Base-by-base conservation (phyloP, 176 grass and related monocot genomes). In the Triticum monococcum region DNA sequence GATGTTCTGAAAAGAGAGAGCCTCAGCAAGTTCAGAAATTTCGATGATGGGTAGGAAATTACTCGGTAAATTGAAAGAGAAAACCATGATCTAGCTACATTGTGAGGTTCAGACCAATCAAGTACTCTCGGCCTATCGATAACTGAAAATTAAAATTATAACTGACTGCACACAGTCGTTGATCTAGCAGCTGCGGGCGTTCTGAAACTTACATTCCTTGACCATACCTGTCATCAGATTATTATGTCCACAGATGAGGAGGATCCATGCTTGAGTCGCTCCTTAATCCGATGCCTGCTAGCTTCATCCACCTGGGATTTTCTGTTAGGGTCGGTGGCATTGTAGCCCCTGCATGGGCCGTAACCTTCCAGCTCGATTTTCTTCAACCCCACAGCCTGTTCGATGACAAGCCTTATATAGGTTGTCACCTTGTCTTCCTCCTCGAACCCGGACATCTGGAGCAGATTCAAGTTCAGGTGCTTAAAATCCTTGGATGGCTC, bases 321-420 rank as follows among this genome's bases (percentile, higher is more conserved):
- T 22, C 17, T 36, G 4, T 54, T 7, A 52, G 4, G 4, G 45
- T 76, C 45, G 16, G 10, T 31, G 3, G 4, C 25, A 10, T 32
- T 8, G 26, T 8, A 32, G 23, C 0, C 7, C 26, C 50, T 5
- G 26, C 45, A 76, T 5, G 13, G 14, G 25, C 14, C 28, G 28
- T 30, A 30, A 30, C 28, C 7, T 0, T 3, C 0, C 12, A 48
- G 40, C 72, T 4, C 4, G 72, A 87, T 81, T 7, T 1, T 74
- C 77, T 20, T 72, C 50, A 86, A 48, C 7, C 25, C 4, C 66
- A 40, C 32, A 33, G 32, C 32, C 28, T 30, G 26, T 41, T 81
- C 25, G 28, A 64, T 81, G 22, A 74, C 18, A 73, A 26, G 56
- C 4, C 56, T 87, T 72, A 81, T 50, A 32, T 81, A 81, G 6